Conservation (phyloP, 1,139 yeast species). For the Yamadazyma epiphylla region DNA sequence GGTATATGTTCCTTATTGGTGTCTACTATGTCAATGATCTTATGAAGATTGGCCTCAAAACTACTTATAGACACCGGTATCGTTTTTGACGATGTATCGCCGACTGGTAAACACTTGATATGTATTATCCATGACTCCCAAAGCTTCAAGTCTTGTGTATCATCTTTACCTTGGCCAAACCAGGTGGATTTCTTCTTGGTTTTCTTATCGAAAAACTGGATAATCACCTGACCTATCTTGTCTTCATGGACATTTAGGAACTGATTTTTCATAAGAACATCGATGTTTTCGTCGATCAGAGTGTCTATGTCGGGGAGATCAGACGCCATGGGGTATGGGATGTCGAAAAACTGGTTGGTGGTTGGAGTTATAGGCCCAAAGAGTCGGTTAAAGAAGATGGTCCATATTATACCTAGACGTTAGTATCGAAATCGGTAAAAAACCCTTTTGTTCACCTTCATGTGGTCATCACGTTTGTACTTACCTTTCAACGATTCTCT, state of each 20-base stretch:
- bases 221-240: constrained; percentile 20
- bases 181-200: constrained; percentile 38
- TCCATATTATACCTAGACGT: constrained; percentile 52
- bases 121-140: constrained; percentile 46
- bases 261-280: constrained; percentile 28
- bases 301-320: constrained; percentile 42
- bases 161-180: constrained; percentile 35
- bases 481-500: constrained; percentile 44
- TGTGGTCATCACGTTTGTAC: too few relatives aligned
- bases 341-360: constrained; percentile 39
- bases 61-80: constrained; percentile 27
- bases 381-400: constrained; percentile 66
- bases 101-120: constrained; percentile 31
- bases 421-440: neutral
- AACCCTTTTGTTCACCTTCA: too few relatives aligned
- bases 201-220: constrained; percentile 27
- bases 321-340: constrained; percentile 44
- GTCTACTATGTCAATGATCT: constrained; percentile 51
- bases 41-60: constrained; percentile 41
- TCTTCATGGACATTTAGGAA: constrained; percentile 10
- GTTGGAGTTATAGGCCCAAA: constrained; percentile 65
- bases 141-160: constrained; percentile 18
- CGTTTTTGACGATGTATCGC: neutral
- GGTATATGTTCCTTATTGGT: constrained; percentile 65
- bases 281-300: constrained; percentile 39